A percentile compares a stretch with the other conserved stretches of the same genome.
Conservation (phyloP, 306 rosid genomes). For the Casuarina cunninghamiana region DNA sequence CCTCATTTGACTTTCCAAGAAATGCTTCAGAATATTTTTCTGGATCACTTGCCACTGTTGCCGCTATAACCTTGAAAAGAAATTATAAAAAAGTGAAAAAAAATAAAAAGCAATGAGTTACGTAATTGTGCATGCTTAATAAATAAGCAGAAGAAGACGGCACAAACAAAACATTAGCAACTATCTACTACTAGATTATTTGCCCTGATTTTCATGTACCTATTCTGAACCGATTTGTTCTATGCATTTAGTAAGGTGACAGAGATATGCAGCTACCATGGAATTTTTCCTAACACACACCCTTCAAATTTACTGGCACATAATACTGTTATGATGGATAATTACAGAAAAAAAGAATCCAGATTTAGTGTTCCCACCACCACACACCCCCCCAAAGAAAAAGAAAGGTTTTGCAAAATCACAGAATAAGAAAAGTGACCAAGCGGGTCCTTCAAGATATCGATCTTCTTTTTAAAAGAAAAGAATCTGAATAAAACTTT, state of each 20-base stretch:
- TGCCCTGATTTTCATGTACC: neutral
- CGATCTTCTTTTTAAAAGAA: neutral
- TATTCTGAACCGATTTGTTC: neutral
- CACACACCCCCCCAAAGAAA: neutral
- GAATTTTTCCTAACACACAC: neutral
- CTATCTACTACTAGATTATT: neutral
- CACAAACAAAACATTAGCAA: neutral
- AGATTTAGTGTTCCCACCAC: neutral
- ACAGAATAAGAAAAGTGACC: neutral
- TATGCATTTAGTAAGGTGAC: neutral
- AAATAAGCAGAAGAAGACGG: neutral
- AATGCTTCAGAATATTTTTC: conserved; percentile 76
- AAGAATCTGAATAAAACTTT: neutral
- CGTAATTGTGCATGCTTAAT: conserved; percentile 22
- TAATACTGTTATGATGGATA: neutral
- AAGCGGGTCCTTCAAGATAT: neutral
- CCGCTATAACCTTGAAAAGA: conserved; percentile 78
- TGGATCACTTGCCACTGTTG: conserved; percentile 86
- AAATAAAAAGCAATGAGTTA: neutral
- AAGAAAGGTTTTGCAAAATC: neutral
- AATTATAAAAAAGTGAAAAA: conserved; percentile 20
- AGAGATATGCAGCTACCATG: neutral
- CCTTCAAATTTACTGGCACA: neutral
- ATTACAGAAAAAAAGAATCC: neutral
- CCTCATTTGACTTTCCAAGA: conserved; percentile 88